Conservation (phyloP, 2,329 filamentous ascomycete genomes). For the Cephalotrichum gorgonifer region DNA sequence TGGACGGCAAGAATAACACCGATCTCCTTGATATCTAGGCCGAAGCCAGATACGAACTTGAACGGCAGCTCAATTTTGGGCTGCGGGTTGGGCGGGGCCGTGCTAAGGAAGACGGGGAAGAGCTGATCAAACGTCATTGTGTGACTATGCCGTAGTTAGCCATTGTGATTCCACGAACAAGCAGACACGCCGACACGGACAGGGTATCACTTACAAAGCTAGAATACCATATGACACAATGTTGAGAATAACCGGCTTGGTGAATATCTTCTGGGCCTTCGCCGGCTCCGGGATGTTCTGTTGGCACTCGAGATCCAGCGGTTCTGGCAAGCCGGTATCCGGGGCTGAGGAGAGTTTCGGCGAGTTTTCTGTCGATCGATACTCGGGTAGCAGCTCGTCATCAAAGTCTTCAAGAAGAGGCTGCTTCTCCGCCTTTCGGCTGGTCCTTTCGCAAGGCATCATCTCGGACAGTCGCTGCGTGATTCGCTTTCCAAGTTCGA, state of each 20-base stretch:
- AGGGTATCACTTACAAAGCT: conserved; percentile 68
- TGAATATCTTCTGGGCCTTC: conserved; percentile 52
- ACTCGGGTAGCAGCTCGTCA: conserved; percentile 49
- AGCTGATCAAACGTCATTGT: conserved; percentile 95
- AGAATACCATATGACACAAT: conserved; percentile 86
- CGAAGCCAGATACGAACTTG: conserved; percentile 81
- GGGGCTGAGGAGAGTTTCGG: conserved; percentile 28
- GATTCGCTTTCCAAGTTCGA: conserved; percentile 67
- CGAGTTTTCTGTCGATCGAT: conserved; percentile 50
- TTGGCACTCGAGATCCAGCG: conserved; percentile 17
- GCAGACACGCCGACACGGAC: conserved; percentile 5
- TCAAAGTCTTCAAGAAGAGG: conserved; percentile 52
- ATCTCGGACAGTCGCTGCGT: conserved; percentile 28
- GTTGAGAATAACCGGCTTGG: conserved; percentile 72
- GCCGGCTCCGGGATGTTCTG: conserved; percentile 10
- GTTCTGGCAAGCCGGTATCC: conserved; percentile 21
- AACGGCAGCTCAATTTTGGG: conserved; percentile 60
- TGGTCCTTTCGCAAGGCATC: conserved; percentile 19
- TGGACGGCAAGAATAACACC: conserved; percentile 83
- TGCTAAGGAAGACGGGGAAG: conserved; percentile 84
- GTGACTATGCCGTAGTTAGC: conserved; percentile 48
- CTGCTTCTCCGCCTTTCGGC: conserved; percentile 42
- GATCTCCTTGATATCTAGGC: conserved; percentile 70
- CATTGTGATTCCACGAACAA: not conserved
- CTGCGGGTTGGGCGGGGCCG: conserved; percentile 37